These are phyloP conservation scores for Neocucurbitaria cava DNA, from an alignment of 2,329 filamentous ascomycete species.

Conservation along the genomic window DNA sequence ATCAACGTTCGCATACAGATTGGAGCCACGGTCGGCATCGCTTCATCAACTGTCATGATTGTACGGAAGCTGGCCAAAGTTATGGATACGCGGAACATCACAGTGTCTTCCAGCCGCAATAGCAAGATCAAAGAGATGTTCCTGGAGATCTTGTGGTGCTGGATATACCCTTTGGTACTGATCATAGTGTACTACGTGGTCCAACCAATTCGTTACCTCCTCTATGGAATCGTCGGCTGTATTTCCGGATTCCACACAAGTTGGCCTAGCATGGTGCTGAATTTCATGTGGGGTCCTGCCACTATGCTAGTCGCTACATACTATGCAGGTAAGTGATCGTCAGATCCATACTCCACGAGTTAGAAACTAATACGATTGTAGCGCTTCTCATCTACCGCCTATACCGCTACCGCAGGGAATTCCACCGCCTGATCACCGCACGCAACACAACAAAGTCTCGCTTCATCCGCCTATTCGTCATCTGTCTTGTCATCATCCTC, in stretches of 20 bases:
- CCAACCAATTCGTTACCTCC: slow-evolving; percentile 64
- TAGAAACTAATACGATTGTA: slow-evolving; percentile 38
- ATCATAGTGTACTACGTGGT: slow-evolving; percentile 66
- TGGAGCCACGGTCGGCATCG: slow-evolving; percentile 60
- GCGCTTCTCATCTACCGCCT: slow-evolving; percentile 68
- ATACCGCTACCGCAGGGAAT: slow-evolving; percentile 64
- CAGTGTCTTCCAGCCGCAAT: slow-evolving; percentile 57
- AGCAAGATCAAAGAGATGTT: slow-evolving; percentile 56
- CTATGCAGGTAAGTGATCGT: slow-evolving; percentile 62
- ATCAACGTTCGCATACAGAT: slow-evolving; percentile 66
- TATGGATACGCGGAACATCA: slow-evolving; percentile 64
- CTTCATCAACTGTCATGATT: slow-evolving; percentile 63
- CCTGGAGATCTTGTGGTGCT: slow-evolving; percentile 64
- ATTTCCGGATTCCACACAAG: slow-evolving; percentile 60
- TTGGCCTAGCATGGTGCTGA: slow-evolving; percentile 64
- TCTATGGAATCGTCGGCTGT: slow-evolving; percentile 67
- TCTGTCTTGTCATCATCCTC: slow-evolving; percentile 60
- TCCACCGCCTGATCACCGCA: slow-evolving; percentile 62
- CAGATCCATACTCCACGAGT: not conserved
- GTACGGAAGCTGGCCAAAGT: slow-evolving; percentile 66
- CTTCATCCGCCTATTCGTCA: slow-evolving; percentile 67
- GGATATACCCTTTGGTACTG: slow-evolving; percentile 61
- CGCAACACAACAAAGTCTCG: slow-evolving; percentile 64
- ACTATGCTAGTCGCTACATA: slow-evolving; percentile 61
- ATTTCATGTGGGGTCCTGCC: slow-evolving; percentile 63